Evolutionary conservation across 768 basidiomycete species (phyloP), one percentile per base, ranked within the genome.

Genomic region (Exsudoporus frostii): DNA sequence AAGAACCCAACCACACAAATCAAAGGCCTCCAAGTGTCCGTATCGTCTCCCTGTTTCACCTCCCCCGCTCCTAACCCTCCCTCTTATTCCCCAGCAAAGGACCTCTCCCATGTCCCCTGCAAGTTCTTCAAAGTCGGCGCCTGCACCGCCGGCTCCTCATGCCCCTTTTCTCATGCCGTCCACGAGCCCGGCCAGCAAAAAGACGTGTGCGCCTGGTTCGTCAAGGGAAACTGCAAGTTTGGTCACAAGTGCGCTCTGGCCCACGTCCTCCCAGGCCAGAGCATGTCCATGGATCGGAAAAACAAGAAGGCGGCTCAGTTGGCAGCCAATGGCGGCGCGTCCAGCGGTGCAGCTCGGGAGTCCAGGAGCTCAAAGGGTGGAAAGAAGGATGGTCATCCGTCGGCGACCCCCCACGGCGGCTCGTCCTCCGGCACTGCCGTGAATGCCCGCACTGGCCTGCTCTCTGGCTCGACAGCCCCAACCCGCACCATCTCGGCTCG

Each of bases 81-180:
- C 0, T n/a, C n/a, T 7, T 17, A 2, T 22, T 45, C 11, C 20
- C n/a, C 67, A 87, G 87, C 85, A 45, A 92, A 92, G 70, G 91
- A 93, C 68, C 80, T 98, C 50, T 91, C 90, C 3, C 94, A 97
- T 78, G 96, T 98, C 14, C 95, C 95, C 2, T 98, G 96, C 77
- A 91, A 96, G 74, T 98, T 98, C 81, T 97, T 85, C 83, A 91
- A 89, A 66, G 88, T 91, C 58, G 92, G 94, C 32, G 87, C 85
- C 13, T 98, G 95, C 72, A 96, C 94, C 5, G 95, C 95, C 10
- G 95, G 95, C 32, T 76, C 90, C 4, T 88, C 90, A 3, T 98
- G 96, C 70, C 92, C 92, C n/a, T 98, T 98, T 80, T 94, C 93
- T 27, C 96, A 98, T 70, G 66, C 70, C 53, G 63, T 77, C 7